These are phyloP conservation scores for Mortierella sp. DNA, from an alignment of 371 early-diverging fungal genomes.

Conservation along the genomic window DNA sequence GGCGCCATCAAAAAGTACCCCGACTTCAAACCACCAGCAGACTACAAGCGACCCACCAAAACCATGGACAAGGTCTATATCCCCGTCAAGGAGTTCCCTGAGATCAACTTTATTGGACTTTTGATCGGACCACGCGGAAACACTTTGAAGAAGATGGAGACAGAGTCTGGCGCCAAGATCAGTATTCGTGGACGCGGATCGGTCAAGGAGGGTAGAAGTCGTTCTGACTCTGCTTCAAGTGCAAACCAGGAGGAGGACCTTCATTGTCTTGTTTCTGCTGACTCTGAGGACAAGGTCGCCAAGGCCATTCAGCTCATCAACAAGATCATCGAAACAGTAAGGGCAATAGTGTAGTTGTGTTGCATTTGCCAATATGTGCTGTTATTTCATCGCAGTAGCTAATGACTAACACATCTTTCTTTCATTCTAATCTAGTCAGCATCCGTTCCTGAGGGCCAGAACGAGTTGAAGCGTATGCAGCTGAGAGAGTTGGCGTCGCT, in stretches of 20 bases:
- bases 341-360: constrained; percentile 16
- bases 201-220: constrained; percentile 95
- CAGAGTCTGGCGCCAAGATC: constrained; percentile 94
- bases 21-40: constrained; percentile 89
- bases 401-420: neutral
- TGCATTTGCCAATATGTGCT: neutral
- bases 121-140: constrained; percentile 98
- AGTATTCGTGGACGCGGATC: constrained; percentile 97
- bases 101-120: constrained; percentile 97
- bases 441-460: constrained; percentile 94
- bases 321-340: constrained; percentile 93
- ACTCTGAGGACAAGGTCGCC: constrained; percentile 89
- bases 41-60: constrained; percentile 90
- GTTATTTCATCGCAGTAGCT: neutral
- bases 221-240: constrained; percentile 73
- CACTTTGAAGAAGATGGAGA: constrained; percentile 94
- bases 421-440: constrained; percentile 72
- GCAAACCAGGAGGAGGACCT: constrained; percentile 91
- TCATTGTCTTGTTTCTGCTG: constrained; percentile 94
- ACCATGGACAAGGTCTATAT: constrained; percentile 94
- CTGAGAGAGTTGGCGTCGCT: constrained; percentile 94
- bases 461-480: constrained; percentile 94
- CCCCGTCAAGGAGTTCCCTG: constrained; percentile 95
- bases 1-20: constrained; percentile 83
- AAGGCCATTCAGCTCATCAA: constrained; percentile 89